These are phyloP conservation scores for Acacia pycnantha DNA, from an alignment of 331 rosid species.

Conservation along the genomic window DNA sequence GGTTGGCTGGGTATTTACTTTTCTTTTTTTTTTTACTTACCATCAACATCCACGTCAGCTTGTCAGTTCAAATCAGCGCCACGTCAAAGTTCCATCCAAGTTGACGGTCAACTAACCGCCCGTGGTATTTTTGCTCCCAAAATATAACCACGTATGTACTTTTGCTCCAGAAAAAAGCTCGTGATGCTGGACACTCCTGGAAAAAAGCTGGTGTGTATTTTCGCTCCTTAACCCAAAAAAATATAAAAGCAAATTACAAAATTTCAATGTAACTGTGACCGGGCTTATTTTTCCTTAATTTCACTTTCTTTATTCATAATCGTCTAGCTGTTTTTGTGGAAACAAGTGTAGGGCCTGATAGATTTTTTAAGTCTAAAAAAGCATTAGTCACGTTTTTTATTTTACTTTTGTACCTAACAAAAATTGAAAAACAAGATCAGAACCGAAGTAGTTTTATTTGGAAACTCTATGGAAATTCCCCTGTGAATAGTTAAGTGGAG, in stretches of 20 bases:
- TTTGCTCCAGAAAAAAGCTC: too few relatives aligned
- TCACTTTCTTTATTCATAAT: background rate
- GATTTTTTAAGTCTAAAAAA: background rate
- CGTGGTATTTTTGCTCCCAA: too few relatives aligned
- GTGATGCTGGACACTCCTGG: too few relatives aligned
- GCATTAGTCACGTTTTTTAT: conserved; percentile 16
- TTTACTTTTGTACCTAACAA: conserved; percentile 17
- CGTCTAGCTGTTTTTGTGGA: background rate
- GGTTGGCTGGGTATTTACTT: too few relatives aligned
- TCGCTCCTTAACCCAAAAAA: too few relatives aligned
- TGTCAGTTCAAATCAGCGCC: too few relatives aligned
- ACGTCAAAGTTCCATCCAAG: too few relatives aligned
- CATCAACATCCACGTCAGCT: too few relatives aligned
- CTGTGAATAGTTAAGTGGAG: background rate
- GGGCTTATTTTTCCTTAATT: background rate
- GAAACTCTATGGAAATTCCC: background rate
- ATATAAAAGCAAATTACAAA: background rate
- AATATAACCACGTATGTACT: too few relatives aligned
- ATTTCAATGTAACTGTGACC: background rate
- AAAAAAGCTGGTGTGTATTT: too few relatives aligned
- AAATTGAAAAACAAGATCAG: background rate
- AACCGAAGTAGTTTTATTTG: background rate
- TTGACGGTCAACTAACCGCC: too few relatives aligned
- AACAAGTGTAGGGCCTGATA: background rate
- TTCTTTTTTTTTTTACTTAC: too few relatives aligned